Evolutionary conservation across 78 protist genomes (phyloP), one percentile per base, ranked within the genome.

Genomic region (slime mould (Dictyostelium discoideum)): DNA sequence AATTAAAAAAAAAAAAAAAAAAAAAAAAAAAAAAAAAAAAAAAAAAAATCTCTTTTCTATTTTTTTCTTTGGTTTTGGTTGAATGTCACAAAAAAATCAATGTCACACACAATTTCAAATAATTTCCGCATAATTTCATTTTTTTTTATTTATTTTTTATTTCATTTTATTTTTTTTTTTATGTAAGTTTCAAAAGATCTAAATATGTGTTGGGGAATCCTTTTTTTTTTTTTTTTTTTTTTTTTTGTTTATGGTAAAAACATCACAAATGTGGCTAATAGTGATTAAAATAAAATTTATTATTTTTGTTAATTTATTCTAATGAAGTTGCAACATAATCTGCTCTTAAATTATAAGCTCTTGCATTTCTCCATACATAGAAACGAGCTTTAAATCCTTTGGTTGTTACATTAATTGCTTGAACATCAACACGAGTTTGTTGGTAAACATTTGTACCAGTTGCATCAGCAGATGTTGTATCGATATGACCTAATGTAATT

Each of bases 321-420:
- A 39, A 39, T 18, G 46, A 24, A 39, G 48, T 39, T 14, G 83
- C 83, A 76, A 32, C 39, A 9, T 39, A 76, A 39, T 76, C 83
- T 18, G 83, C 83, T 24, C 39, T 76, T 29, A 76, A 40, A 18
- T 22, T 16, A 32, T 76, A 76, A 4, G 48, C 83, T 76, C 40
- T 76, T 29, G 42, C n/a, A 20, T 76, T 22, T 40, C 48, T 10
- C 83, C 83, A 76, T 1, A 32, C 20, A n/a, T 24, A 24, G 42
- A 85, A 85, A 26, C 46, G 67, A 67, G 42, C 73, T 40, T 67
- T 29, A 72, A 85, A 85, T n/a, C 92, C 92, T 46, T 37, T 69
- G 13, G 73, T 73, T 37, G 92, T 85, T 0, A 85, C 39, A 46
- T 85, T 60, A 3, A 22, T 32, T 5, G 74, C 74, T 29, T 83